Evolutionary conservation across 2,329 filamentous ascomycete genomes (phyloP).

Genomic region (Fusarium miscanthi): DNA sequence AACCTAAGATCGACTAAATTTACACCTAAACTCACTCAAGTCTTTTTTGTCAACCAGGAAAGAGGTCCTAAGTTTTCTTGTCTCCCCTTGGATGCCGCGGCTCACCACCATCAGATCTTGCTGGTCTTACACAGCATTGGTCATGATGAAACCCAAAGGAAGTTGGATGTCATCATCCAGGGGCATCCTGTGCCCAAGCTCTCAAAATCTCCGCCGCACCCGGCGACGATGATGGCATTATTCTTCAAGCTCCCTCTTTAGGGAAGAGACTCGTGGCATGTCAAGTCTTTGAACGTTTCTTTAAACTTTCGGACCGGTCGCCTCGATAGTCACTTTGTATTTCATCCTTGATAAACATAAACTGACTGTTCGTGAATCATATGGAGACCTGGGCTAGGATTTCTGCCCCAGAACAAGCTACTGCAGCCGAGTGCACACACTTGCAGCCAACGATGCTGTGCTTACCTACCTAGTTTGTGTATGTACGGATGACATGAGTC

Average conservation of each 20-base stretch:
- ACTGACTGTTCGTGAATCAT: not conserved
- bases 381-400: not conserved
- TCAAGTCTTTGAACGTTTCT: not conserved
- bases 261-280: not conserved
- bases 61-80: not conserved
- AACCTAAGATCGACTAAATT: fast-evolving
- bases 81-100: not conserved
- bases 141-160: slow-evolving; percentile 22
- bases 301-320: not conserved
- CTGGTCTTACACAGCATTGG: slow-evolving; percentile 13
- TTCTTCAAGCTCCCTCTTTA: not conserved
- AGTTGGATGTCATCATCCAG: slow-evolving; percentile 39
- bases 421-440: slow-evolving; percentile 1
- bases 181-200: slow-evolving; percentile 30
- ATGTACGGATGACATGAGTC: slow-evolving; percentile 21
- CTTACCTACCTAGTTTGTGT: not conserved
- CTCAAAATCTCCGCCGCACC: slow-evolving; percentile 31
- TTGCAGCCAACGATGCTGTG: slow-evolving; percentile 10
- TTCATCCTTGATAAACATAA: not conserved
- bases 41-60: not conserved
- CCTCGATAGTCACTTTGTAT: not conserved
- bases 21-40: fast-evolving
- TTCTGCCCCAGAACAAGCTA: slow-evolving; percentile 23
- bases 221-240: slow-evolving; percentile 33
- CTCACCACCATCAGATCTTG: slow-evolving; percentile 29